Base-by-base conservation (phyloP, 495 filamentous ascomycete species). In the Aspergillus coremiiformis region DNA sequence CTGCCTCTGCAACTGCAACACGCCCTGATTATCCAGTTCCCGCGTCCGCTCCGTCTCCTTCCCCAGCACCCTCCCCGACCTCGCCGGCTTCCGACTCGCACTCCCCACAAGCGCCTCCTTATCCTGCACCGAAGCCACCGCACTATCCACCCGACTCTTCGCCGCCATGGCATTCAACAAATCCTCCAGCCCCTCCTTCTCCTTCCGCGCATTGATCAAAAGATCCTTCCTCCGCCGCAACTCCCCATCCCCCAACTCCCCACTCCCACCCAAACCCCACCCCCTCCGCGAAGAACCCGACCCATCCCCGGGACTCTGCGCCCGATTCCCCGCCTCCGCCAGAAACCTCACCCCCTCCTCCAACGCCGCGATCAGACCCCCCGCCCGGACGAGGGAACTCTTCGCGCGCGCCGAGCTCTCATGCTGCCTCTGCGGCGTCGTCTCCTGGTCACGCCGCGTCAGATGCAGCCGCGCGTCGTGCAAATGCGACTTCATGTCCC, bases 21-120 rank as follows among this genome's bases (percentile, higher is more conserved):
- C 86, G 0, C 91, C 93, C 26, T 81, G 70, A 61, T 99, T 99
- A 63, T 96, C 93, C 51, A 93, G 69, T 70, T 95, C 90, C 33
- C 92, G 72, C 41, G 93, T 97, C 51, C 78, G 75, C 52, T 90
- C 87, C 37, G 89, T 97, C 68, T 99, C 93, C 41, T 85, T 84
- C 0, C 94, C 94, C 5, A 97, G 74, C 4, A 96, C 87, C 20
- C 91, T 66, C 5, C 89, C 81, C 5, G 79, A 58, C 42, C 67
- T 55, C 8, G 55, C 52, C 29, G 66, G 57, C 17, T 60, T 66
- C 41, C 60, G 63, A 19, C 64, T 58, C 22, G 54, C 54, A 24
- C 47, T 48, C 19, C 59, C 65, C 21, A 78, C 35, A 37, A 87
- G 65, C n/a, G 69, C 74, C 22, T 72, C 68, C 56, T 81, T 87